Percentiles rank a stretch among this genome's conserved stretches.
phyloP scores from a whole-genome alignment of 2,329 filamentous ascomycete species.

The Alternaria sp. region DNA sequence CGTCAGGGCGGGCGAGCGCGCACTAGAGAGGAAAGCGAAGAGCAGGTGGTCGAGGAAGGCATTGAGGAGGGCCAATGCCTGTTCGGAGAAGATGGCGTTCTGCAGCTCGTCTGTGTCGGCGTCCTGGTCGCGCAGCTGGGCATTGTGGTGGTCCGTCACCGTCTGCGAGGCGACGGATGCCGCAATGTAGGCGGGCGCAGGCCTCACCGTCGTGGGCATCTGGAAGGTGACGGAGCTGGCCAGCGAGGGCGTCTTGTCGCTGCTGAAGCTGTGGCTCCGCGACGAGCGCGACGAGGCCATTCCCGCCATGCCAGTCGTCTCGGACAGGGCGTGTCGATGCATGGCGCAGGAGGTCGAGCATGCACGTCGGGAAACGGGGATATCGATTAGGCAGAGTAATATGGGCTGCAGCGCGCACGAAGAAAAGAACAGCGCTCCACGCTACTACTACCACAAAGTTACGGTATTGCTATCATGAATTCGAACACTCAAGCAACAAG shows the following conservation, averaged over 20 bases:
- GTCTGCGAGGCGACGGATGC: conserved; percentile 87
- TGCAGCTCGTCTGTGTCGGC: conserved; percentile 66
- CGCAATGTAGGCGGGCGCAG: conserved; percentile 86
- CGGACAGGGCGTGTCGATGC: conserved; percentile 46
- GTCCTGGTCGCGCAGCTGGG: conserved; percentile 72
- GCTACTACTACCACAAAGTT: conserved; percentile 7
- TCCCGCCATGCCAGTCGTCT: conserved; percentile 39
- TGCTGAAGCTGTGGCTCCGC: conserved; percentile 65
- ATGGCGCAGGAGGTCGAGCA: conserved; percentile 23
- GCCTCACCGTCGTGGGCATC: conserved; percentile 73
- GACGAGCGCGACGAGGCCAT: conserved; percentile 47
- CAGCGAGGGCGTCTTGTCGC: conserved; percentile 68
- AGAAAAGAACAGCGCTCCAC: conserved; percentile 15
- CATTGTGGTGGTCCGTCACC: conserved; percentile 85
- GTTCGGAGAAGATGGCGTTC: conserved; percentile 73
- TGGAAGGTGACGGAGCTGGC: conserved; percentile 57
- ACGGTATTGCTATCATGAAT: neutral
- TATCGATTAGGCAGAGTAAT: neutral
- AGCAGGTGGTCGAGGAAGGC: conserved; percentile 92
- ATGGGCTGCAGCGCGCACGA: conserved; percentile 20
- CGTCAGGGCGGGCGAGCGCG: conserved; percentile 77
- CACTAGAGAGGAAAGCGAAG: conserved; percentile 81
- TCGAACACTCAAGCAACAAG: neutral
- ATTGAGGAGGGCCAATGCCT: conserved; percentile 81
- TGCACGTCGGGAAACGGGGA: conserved; percentile 1